Evolutionary conservation across 371 early-diverging fungal genomes (phyloP).

Genomic region (Capillidium heterosporum): DNA sequence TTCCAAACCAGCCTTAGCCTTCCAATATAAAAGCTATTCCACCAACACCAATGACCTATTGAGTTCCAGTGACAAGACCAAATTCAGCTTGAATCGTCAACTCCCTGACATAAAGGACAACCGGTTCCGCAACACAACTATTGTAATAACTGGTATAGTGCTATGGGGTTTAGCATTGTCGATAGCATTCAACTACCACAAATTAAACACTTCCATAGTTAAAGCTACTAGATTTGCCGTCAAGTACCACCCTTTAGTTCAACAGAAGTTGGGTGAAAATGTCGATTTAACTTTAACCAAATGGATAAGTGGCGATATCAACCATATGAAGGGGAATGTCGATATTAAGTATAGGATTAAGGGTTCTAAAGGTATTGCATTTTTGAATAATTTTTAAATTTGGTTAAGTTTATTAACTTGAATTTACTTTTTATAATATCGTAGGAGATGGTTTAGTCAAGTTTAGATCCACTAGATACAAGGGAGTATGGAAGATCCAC

Average conservation of each 20-base stretch:
- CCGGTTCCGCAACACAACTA: constrained; percentile 13
- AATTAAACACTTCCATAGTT: constrained; percentile 37
- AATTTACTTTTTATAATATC: too few species aligned
- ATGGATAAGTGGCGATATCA: constrained; percentile 46
- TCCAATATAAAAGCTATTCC: too few species aligned
- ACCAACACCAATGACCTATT: too few species aligned
- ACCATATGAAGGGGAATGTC: constrained; percentile 43
- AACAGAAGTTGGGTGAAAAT: constrained; percentile 29
- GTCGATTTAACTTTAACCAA: constrained; percentile 40
- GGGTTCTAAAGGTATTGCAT: constrained; percentile 23
- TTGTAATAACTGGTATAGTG: constrained; percentile 27
- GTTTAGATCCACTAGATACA: too few species aligned
- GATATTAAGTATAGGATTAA: constrained; percentile 33
- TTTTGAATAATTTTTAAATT: not conserved
- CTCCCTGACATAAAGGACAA: not conserved
- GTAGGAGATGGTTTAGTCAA: too few species aligned
- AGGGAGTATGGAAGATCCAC: too few species aligned
- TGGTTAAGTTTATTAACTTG: too few species aligned
- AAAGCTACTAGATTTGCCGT: constrained; percentile 40
- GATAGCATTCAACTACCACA: constrained; percentile 39
- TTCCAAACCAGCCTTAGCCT: too few species aligned
- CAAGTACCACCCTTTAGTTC: constrained; percentile 31
- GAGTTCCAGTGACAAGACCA: too few species aligned
- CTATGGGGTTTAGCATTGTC: constrained; percentile 38
- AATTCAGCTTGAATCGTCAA: too few species aligned